Conservation (phyloP, 2,329 filamentous ascomycete genomes). For the Arthrocladium fulminans region DNA sequence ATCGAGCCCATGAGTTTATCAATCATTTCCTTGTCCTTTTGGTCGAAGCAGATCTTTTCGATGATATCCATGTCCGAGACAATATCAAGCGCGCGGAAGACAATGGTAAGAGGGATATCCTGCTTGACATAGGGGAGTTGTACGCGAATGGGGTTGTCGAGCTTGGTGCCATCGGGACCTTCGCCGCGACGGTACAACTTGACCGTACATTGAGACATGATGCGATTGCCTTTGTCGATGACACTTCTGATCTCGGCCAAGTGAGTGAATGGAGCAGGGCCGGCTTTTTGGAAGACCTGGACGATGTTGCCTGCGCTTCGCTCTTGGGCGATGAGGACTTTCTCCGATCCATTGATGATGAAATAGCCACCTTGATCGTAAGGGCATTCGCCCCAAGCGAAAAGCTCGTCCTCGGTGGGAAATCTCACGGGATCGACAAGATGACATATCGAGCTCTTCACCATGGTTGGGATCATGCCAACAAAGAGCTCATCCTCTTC, state of each 20-base stretch:
- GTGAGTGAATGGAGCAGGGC: conserved; percentile 84
- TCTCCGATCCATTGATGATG: conserved; percentile 97
- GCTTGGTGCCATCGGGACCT: conserved; percentile 41
- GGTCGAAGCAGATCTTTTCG: conserved; percentile 94
- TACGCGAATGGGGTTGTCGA: conserved; percentile 55
- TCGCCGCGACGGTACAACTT: conserved; percentile 85
- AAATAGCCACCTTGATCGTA: conserved; percentile 99
- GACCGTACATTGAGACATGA: conserved; percentile 86
- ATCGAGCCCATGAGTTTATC: conserved; percentile 97
- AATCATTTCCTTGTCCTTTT: conserved; percentile 90
- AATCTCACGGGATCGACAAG: conserved; percentile 44
- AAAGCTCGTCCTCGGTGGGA: conserved; percentile 68
- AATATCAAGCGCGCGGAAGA: conserved; percentile 89
- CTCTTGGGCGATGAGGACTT: conserved; percentile 96
- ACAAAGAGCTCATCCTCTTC: conserved; percentile 69
- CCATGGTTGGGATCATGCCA: conserved; percentile 93
- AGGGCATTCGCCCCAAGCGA: conserved; percentile 88
- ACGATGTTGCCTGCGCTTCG: conserved; percentile 97
- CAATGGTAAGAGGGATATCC: conserved; percentile 87
- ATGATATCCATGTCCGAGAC: conserved; percentile 97
- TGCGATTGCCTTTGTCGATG: conserved; percentile 86
- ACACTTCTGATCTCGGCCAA: conserved; percentile 94
- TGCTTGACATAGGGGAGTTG: conserved; percentile 89
- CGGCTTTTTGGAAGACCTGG: conserved; percentile 96
- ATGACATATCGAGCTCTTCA: conserved; percentile 93